Evolutionary conservation across 371 early-diverging fungal genomes (phyloP).

Genomic region (Mortierella polycephala): DNA sequence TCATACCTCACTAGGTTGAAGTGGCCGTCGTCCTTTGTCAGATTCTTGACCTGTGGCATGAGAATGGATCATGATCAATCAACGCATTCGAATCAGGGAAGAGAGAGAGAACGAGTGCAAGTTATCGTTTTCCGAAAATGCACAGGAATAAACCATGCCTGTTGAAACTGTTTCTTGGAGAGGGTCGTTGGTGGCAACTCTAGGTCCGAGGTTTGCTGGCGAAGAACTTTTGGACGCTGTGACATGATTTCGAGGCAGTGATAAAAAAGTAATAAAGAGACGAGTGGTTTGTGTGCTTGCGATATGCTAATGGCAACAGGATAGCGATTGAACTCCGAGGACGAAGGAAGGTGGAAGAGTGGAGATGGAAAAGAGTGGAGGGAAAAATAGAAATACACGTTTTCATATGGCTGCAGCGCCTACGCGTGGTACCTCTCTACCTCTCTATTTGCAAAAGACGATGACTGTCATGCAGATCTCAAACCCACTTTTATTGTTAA

Average conservation of each 20-base stretch:
- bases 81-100: neutral
- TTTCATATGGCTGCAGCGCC: too few species aligned
- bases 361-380: too few species aligned
- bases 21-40: constrained; percentile 54
- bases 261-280: too few species aligned
- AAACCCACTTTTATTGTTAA: neutral
- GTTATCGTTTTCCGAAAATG: neutral
- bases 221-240: constrained; percentile 42
- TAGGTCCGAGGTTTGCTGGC: constrained; percentile 39
- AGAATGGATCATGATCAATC: neutral
- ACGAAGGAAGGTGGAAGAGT: too few species aligned
- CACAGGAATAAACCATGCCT: constrained; percentile 14
- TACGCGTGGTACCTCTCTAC: too few species aligned
- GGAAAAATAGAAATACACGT: too few species aligned
- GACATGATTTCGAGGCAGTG: constrained; percentile 15
- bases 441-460: neutral
- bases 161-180: constrained; percentile 49
- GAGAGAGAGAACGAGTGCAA: neutral
- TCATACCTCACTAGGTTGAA: constrained; percentile 53
- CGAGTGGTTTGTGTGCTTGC: too few species aligned
- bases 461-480: neutral
- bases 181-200: constrained; percentile 48
- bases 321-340: too few species aligned
- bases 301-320: too few species aligned
- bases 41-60: constrained; percentile 43